Evolutionary conservation across 352 stramenopile genomes (phyloP), one percentile per base, ranked within the genome.

Genomic region (Phytophthora pisi): DNA sequence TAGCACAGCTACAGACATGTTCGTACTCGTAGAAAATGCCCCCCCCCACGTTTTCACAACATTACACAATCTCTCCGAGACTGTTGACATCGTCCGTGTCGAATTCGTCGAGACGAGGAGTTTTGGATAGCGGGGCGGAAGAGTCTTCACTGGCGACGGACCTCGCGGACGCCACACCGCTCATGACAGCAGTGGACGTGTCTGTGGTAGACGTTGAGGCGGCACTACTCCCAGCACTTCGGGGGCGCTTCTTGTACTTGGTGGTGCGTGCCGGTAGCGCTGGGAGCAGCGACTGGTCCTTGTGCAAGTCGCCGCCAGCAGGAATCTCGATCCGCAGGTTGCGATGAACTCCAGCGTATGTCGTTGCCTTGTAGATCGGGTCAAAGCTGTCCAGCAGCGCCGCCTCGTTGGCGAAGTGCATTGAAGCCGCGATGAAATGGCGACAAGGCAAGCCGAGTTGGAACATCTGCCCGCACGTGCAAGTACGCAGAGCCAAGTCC

Each of bases 301-400:
- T 94, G 55, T 77, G 74, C 31, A 94, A 61, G 28, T 94, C 86
- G 46, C 83, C 82, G 1, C 81, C 86, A 0, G 79, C 74, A 16
- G 86, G 86, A 45, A 94, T 94, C 67, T 94, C 86, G 36, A 94
- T 90, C 49, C 86, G 82, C 55, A 91, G 57, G 57, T 78, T 90
- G 36, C 79, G 79, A 56, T 87, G 77, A 45, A 81, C 72, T 45
- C 85, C 82, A 16, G 75, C 82, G 63, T 89, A 92, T 54, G 74
- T 70, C 0, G 69, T 64, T 3, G 82, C 64, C 65, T 90, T 95
- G 74, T 95, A 95, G 61, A 95, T 88, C 13, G 72, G 20, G 46
- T 92, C 81, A 43, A 92, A 90, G 18, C 77, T 77, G 24, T 88
- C 72, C 57, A 91, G 73, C 30, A 93, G 69, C 49, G 72, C 71